Evolutionary conservation across 208 protist genomes (phyloP), one percentile per base, ranked within the genome.

Genomic region (Crithidia mellificae): DNA sequence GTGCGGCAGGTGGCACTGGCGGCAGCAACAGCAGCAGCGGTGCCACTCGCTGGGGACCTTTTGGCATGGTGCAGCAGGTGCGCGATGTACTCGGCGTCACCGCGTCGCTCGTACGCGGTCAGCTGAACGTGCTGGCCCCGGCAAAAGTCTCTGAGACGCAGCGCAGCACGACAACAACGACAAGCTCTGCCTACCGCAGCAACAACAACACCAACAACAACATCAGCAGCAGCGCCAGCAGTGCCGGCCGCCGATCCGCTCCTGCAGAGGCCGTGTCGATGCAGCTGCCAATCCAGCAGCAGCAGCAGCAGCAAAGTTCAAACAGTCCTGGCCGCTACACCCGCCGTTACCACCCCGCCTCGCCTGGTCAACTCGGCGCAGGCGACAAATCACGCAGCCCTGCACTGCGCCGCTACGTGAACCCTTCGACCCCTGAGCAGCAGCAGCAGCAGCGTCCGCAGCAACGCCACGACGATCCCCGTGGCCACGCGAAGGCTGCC

Each of bases 61-160:
- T 76, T 29, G 70, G 63, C 8, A 64, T 88, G 51, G 72, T 91
- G 56, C 63, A 74, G 44, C 81, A 78, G 24, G 80, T 87, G 20
- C 70, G 80, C 6, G 85, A 94, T 38, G 81, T 90, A 34, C 58
- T 94, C 34, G 73, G 66, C 44, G 81, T 84, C n/a, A 87, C 84
- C 6, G 76, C 79, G 14, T 89, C 85, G 3, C 70, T 90, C 24
- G 80, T 88, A 19, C 71, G 77, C 2, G 83, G 79, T 50, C 71
- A 79, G 64, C 74, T 91, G 34, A 69, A 88, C 50, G 74, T 91
- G 6, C 36, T 85, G 50, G 61, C 67, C 12, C 70, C 72, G 1
- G 38, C 58, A 12, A 43, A 65, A 32, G 38, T 41, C 1, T 30
- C 49, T 4, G 50, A 63, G 57, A 56, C 34, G 7, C 34, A 38